Conservation (phyloP, 1,284 basidiomycete genomes). For the Fomitopsis schrenkii region DNA sequence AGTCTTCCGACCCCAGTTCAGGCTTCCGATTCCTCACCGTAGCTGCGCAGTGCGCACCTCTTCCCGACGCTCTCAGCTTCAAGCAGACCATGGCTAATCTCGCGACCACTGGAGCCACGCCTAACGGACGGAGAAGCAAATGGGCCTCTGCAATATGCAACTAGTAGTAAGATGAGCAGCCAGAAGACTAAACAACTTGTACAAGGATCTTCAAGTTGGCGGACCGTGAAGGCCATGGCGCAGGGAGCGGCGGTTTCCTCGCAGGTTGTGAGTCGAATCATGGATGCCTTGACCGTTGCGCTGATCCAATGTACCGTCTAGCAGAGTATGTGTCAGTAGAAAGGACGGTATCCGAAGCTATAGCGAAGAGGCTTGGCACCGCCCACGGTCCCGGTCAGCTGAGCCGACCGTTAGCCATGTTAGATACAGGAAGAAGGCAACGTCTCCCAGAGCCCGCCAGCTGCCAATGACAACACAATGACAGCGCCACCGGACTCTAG, state of each 20-base stretch:
- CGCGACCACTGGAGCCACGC: constrained; percentile 61
- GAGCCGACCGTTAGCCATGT: constrained; percentile 41
- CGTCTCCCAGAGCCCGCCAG: constrained; percentile 38
- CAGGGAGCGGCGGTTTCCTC: too few species aligned
- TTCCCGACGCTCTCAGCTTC: constrained; percentile 35
- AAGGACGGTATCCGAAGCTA: constrained; percentile 79
- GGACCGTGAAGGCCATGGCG: too few species aligned
- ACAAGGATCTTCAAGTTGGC: constrained; percentile 90
- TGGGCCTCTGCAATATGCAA: constrained; percentile 92
- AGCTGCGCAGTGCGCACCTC: constrained; percentile 51
- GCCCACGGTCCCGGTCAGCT: constrained; percentile 32
- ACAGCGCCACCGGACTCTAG: constrained; percentile 7
- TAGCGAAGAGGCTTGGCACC: constrained; percentile 81
- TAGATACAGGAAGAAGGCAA: constrained; percentile 89
- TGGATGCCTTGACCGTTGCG: constrained; percentile 4
- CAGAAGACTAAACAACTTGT: constrained; percentile 97
- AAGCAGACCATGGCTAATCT: constrained; percentile 42
- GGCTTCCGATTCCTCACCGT: constrained; percentile 48
- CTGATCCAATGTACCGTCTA: constrained; percentile 46
- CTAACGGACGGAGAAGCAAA: constrained; percentile 89
- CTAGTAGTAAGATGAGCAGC: constrained; percentile 95
- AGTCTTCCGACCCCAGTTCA: too few species aligned
- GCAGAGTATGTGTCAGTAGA: constrained; percentile 87
- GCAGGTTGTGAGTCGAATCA: too few species aligned
- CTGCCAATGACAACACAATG: constrained; percentile 8